Evolutionary conservation across 768 basidiomycete genomes (phyloP), one percentile per base, ranked within the genome.

Genomic region (Leccinum truebloodii): DNA sequence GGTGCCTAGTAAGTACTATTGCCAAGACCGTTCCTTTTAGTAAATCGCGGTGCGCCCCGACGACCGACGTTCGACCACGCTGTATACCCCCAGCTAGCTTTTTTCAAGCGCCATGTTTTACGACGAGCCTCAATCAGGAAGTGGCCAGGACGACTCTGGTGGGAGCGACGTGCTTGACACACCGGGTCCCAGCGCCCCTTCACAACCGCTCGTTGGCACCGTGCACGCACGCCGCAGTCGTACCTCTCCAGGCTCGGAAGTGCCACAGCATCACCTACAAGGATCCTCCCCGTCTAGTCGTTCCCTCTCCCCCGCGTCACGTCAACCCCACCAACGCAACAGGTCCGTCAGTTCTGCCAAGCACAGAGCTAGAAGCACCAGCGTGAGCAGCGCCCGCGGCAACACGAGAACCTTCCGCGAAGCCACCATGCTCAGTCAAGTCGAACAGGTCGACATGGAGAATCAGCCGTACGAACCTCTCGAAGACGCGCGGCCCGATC

Each of bases 181-280:
- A 5, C 34, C 34, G 34, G 34, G 77, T 67, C 69, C 69, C 58
- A 72, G 69, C 58, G 60, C 85, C 13, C 77, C 84, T n/a, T 79
- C 2, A 77, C 83, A 37, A 57, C 65, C 8, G 52, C 68, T n/a
- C 69, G 69, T 53, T 71, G 39, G 69, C 63, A 16, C 73, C 75
- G 37, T 53, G 79, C 77, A 79, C 61, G 72, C 83, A 54, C 78
- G 75, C 55, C 64, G 80, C 55, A 86, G 83, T 69, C 80, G 81
- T 59, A 77, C 79, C 58, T 85, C 87, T n/a, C 81, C 80, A 44
- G 41, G 18, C 61, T 85, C 74, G 18, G 84, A 87, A 39, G 83
- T 83, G 7, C 87, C 86, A 35, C 78, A 76, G 16, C 88, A 63
- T 66, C 88, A 87, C 69, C 78, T 84, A 67, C 83, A 85, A 65